A percentile compares a stretch with the other conserved stretches of the same genome.
Evolutionary conservation across 495 filamentous ascomycete species (phyloP).

Genomic region (Hamigera avellanea): DNA sequence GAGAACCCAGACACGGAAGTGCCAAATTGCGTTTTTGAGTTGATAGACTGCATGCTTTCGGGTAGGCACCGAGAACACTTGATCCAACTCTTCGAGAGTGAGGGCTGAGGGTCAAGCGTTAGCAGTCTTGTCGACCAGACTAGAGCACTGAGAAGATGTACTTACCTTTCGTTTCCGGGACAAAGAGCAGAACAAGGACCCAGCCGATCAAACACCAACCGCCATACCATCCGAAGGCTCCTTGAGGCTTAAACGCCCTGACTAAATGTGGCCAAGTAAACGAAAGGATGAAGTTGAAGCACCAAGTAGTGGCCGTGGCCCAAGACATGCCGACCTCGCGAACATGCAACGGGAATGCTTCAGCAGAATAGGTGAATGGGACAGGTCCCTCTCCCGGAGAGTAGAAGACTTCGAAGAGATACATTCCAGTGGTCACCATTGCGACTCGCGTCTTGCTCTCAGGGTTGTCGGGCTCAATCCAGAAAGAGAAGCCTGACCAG

Average conservation of each 20-base stretch:
- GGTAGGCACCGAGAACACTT: conserved; percentile 42
- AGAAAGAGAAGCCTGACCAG: conserved; percentile 46
- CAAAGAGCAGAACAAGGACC: conserved; percentile 41
- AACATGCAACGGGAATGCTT: conserved; percentile 47
- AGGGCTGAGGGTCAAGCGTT: conserved; percentile 15
- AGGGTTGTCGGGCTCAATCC: conserved; percentile 25
- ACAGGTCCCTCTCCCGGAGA: conserved; percentile 46
- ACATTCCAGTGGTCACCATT: conserved; percentile 39
- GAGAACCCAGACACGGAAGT: conserved; percentile 40
- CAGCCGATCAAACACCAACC: conserved; percentile 46
- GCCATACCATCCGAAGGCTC: conserved; percentile 53
- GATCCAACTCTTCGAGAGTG: conserved; percentile 40
- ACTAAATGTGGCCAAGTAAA: conserved; percentile 45
- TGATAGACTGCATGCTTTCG: conserved; percentile 37
- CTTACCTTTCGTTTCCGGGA: conserved; percentile 45
- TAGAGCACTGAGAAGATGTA: conserved; percentile 8
- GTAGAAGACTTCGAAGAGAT: conserved; percentile 41
- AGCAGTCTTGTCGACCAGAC: no score
- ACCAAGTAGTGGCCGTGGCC: conserved; percentile 41
- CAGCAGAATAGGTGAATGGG: conserved; percentile 47
- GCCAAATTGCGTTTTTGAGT: conserved; percentile 34
- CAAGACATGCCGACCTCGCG: conserved; percentile 61
- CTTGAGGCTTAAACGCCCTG: conserved; percentile 38
- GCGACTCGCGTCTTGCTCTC: conserved; percentile 27
- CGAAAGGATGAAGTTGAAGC: conserved; percentile 42